Evolutionary conservation across 768 basidiomycete species (phyloP).

Genomic region (Pulveroboletus sp.): DNA sequence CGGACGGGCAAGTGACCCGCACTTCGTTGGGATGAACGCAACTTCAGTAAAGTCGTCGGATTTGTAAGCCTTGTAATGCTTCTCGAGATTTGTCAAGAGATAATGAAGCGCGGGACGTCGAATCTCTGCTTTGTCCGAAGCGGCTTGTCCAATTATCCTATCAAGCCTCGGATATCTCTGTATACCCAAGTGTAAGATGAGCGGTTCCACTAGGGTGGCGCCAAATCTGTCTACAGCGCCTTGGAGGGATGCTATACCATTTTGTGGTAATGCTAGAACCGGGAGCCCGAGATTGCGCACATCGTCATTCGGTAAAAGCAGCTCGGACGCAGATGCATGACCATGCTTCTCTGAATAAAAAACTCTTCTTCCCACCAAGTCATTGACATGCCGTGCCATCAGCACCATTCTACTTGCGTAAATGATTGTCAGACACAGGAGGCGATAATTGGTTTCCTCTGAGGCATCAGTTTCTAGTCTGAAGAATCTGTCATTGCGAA

Average conservation of each 20-base stretch:
- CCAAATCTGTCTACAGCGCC: neutral
- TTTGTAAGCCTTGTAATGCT: slow-evolving; percentile 9
- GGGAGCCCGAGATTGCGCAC: slow-evolving; percentile 71
- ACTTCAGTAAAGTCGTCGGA: slow-evolving; percentile 3
- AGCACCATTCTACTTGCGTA: slow-evolving; percentile 30
- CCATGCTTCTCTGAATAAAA: slow-evolving; percentile 5
- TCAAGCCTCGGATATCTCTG: neutral
- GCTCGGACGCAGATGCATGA: slow-evolving; percentile 30
- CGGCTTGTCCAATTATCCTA: slow-evolving; percentile 5
- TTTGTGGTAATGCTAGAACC: slow-evolving; percentile 42
- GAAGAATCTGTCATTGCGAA: neutral
- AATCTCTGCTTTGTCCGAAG: slow-evolving; percentile 1
- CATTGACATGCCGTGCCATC: neutral
- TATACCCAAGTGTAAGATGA: slow-evolving; percentile 3
- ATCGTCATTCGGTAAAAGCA: slow-evolving; percentile 75
- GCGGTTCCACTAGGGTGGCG: neutral
- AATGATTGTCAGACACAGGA: slow-evolving; percentile 51
- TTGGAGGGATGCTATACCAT: neutral
- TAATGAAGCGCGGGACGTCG: slow-evolving; percentile 5
- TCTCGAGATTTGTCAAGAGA: slow-evolving; percentile 8
- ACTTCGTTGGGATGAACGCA: slow-evolving; percentile 14
- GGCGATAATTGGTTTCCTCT: slow-evolving; percentile 9
- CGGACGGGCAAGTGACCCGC: neutral
- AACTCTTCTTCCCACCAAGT: neutral
- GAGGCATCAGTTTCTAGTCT: slow-evolving; percentile 11